A percentile compares a stretch with the other conserved stretches of the same genome.
Conservation (phyloP, 2,329 filamentous ascomycete species). For the Chaetomiaceae sp. region DNA sequence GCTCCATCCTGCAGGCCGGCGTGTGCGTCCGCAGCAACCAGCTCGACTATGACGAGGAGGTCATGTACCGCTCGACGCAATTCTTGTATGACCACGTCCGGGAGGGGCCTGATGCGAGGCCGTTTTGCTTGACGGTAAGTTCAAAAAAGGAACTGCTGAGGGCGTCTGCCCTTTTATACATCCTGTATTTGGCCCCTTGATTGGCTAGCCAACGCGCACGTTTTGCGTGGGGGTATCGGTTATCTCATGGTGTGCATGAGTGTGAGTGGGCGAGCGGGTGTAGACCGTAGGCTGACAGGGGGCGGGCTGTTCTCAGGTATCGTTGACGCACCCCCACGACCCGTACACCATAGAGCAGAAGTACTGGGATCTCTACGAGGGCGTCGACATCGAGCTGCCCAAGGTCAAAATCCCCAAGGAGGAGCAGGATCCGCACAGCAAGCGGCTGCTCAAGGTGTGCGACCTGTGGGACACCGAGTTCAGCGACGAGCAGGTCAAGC, state of each 20-base stretch:
- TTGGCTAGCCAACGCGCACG: conserved; percentile 4
- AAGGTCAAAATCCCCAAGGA: conserved; percentile 72
- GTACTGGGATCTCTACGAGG: conserved; percentile 90
- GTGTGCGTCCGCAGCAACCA: conserved; percentile 88
- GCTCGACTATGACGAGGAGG: conserved; percentile 92
- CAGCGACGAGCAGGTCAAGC: conserved; percentile 77
- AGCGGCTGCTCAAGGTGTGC: conserved; percentile 78
- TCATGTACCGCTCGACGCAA: conserved; percentile 85
- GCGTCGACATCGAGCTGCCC: conserved; percentile 78
- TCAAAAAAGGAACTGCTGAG: background rate
- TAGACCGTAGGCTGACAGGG: conserved; percentile 10
- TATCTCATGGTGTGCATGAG: background rate
- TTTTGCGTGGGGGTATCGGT: conserved; percentile 1
- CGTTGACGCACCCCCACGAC: conserved; percentile 89
- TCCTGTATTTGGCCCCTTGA: too few species aligned
- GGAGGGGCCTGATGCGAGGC: conserved; percentile 64
- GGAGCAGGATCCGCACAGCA: conserved; percentile 78
- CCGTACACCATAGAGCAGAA: conserved; percentile 91
- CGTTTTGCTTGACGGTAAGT: conserved; percentile 73
- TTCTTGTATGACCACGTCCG: conserved; percentile 88
- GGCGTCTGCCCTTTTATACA: background rate
- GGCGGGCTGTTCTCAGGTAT: conserved; percentile 48
- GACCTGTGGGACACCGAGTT: conserved; percentile 82
- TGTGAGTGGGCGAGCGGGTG: background rate
- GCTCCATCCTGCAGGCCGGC: conserved; percentile 84